Evolutionary conservation across 164 flowering plant genomes (phyloP).

Genomic region (Tinospora cordifolia): DNA sequence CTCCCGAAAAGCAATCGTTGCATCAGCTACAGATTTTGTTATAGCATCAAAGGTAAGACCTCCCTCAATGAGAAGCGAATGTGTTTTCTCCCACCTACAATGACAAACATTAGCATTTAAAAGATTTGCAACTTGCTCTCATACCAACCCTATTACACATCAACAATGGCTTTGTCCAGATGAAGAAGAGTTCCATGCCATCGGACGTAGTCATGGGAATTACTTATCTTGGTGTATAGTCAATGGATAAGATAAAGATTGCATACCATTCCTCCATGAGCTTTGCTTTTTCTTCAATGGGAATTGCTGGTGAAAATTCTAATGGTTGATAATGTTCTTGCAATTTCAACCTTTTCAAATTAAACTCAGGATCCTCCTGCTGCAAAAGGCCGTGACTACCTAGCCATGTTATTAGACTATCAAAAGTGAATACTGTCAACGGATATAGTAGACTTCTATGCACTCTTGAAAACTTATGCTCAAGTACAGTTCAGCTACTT

Average conservation of each 20-base stretch:
- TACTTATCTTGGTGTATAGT: not conserved
- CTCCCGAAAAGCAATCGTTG: constrained; percentile 75
- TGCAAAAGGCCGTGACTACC: constrained; percentile 83
- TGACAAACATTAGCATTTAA: not conserved
- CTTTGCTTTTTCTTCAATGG: constrained; percentile 75
- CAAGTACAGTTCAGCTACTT: constrained; percentile 21
- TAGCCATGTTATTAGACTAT: constrained; percentile 26
- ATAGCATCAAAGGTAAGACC: constrained; percentile 78
- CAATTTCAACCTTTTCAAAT: constrained; percentile 65
- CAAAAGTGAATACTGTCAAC: not conserved
- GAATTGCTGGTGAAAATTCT: constrained; percentile 68
- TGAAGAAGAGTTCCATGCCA: not conserved
- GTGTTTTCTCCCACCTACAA: constrained; percentile 91
- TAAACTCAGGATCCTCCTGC: constrained; percentile 76
- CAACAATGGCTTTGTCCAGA: not conserved
- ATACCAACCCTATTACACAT: not conserved
- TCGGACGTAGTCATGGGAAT: not conserved
- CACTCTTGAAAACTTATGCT: not conserved
- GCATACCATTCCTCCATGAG: constrained; percentile 96
- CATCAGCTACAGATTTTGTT: constrained; percentile 56
- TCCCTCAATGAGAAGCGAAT: constrained; percentile 82
- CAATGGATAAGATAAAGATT: not conserved
- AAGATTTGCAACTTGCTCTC: not conserved
- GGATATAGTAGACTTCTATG: not conserved
- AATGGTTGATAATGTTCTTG: constrained; percentile 78